These are phyloP conservation scores for Hymenoscyphus fructigenus DNA, from an alignment of 2,329 filamentous ascomycete genomes.

Conservation along the genomic window DNA sequence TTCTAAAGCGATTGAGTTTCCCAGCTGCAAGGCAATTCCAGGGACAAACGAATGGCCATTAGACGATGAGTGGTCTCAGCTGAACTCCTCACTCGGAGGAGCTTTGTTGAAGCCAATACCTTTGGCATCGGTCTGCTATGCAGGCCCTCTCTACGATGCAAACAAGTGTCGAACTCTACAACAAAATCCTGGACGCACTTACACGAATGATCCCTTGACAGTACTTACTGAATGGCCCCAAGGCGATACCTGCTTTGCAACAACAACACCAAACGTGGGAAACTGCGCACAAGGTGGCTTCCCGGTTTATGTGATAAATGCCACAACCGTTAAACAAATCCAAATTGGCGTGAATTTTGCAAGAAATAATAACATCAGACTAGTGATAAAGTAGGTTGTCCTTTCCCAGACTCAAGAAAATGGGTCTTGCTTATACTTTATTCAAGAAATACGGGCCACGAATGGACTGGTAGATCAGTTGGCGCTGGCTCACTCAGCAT, in stretches of 20 bases:
- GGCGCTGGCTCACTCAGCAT: slow-evolving; percentile 34
- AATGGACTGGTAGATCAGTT: slow-evolving; percentile 46
- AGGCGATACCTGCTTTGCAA: slow-evolving; percentile 19
- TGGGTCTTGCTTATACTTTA: slow-evolving; percentile 6
- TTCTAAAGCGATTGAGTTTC: slow-evolving; percentile 19
- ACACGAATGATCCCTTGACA: slow-evolving; percentile 41
- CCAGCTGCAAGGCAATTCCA: slow-evolving; percentile 20
- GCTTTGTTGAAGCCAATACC: slow-evolving; percentile 44
- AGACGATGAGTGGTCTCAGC: slow-evolving; percentile 43
- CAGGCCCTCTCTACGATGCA: slow-evolving; percentile 32
- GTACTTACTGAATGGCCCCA: slow-evolving; percentile 49
- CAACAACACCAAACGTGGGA: not conserved
- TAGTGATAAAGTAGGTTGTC: slow-evolving; percentile 19
- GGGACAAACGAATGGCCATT: slow-evolving; percentile 45
- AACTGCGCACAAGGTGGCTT: slow-evolving; percentile 30
- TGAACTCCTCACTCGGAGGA: slow-evolving; percentile 46
- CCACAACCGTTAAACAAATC: slow-evolving; percentile 34
- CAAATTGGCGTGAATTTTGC: slow-evolving; percentile 35
- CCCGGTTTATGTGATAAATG: slow-evolving; percentile 38
- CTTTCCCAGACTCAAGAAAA: not conserved
- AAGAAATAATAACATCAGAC: slow-evolving; percentile 17
- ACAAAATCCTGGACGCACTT: slow-evolving; percentile 23
- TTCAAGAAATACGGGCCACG: slow-evolving; percentile 47
- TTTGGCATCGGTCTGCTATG: slow-evolving; percentile 45
- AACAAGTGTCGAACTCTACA: slow-evolving; percentile 35